phyloP scores from a whole-genome alignment of 2,329 filamentous ascomycete genomes.

The Colletotrichum tabaci region DNA sequence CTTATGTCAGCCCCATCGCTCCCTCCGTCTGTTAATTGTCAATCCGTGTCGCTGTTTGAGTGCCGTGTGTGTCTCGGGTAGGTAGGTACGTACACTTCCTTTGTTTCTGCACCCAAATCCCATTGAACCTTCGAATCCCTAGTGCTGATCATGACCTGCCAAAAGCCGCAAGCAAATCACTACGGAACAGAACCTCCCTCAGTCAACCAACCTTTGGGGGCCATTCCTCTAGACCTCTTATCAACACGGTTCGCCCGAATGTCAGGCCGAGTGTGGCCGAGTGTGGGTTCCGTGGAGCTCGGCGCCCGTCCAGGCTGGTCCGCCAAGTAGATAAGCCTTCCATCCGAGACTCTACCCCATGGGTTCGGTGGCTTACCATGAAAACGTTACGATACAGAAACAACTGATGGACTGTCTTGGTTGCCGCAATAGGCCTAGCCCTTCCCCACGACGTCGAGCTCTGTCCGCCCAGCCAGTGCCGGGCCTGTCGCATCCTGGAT shows the following conservation, averaged over 20 bases:
- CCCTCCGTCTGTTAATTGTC: neutral
- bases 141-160: too few species aligned
- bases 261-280: conserved; percentile 19
- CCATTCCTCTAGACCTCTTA: conserved; percentile 20
- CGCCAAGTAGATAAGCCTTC: conserved; percentile 42
- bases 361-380: conserved; percentile 31
- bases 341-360: conserved; percentile 34
- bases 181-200: too few species aligned
- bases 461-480: conserved; percentile 26
- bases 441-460: conserved; percentile 18
- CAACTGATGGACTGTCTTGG: conserved; percentile 26
- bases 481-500: conserved; percentile 12
- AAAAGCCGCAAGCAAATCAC: too few species aligned
- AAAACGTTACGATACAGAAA: conserved; percentile 42
- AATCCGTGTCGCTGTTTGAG: neutral
- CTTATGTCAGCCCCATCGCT: neutral
- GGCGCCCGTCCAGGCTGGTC: conserved; percentile 17
- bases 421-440: conserved; percentile 22
- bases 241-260: conserved; percentile 32
- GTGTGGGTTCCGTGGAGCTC: conserved; percentile 33
- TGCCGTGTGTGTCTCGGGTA: neutral
- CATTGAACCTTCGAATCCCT: too few species aligned
- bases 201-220: neutral
- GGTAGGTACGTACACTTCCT: neutral
- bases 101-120: too few species aligned